Evolutionary conservation across 495 filamentous ascomycete genomes (phyloP).

Genomic region (Pseudomonodictys pantanalensis): DNA sequence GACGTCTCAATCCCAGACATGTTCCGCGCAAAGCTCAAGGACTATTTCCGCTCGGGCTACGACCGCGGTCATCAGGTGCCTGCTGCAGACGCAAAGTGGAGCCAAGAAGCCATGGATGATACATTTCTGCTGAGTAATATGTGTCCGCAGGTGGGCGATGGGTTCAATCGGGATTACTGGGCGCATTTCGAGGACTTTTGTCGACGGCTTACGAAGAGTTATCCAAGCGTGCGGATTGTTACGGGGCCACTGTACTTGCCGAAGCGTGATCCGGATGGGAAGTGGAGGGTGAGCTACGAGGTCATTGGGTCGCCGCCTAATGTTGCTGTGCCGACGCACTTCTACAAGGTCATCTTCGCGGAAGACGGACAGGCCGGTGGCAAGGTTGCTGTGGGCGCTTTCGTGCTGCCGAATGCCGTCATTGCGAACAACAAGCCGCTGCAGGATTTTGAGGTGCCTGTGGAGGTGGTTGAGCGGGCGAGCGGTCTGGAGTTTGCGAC

Average conservation of each 20-base stretch:
- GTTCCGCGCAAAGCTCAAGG: conserved; percentile 84
- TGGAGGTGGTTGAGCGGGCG: conserved; percentile 88
- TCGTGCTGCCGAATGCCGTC: conserved; percentile 89
- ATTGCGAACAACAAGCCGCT: conserved; percentile 84
- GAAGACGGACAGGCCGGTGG: conserved; percentile 73
- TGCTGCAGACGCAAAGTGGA: conserved; percentile 95
- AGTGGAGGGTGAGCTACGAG: conserved; percentile 94
- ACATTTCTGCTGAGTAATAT: conserved; percentile 93
- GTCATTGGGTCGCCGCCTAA: conserved; percentile 95
- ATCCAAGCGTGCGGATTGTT: conserved; percentile 84
- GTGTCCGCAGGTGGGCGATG: conserved; percentile 95
- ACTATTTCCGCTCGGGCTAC: conserved; percentile 88
- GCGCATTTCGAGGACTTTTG: conserved; percentile 98
- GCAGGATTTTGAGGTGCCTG: conserved; percentile 85
- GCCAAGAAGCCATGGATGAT: conserved; percentile 86
- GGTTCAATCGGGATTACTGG: conserved; percentile 99
- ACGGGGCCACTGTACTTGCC: conserved; percentile 94
- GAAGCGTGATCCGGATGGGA: conserved; percentile 73
- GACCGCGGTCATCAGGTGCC: conserved; percentile 80
- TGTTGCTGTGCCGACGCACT: conserved; percentile 94
- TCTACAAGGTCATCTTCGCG: conserved; percentile 97
- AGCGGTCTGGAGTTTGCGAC: conserved; percentile 86
- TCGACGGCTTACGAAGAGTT: conserved; percentile 71
- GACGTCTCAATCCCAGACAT: conserved; percentile 73
- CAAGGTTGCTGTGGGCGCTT: conserved; percentile 85